These are phyloP conservation scores for Populus pruinosa DNA, from an alignment of 345 rosid species.

Conservation along the genomic window DNA sequence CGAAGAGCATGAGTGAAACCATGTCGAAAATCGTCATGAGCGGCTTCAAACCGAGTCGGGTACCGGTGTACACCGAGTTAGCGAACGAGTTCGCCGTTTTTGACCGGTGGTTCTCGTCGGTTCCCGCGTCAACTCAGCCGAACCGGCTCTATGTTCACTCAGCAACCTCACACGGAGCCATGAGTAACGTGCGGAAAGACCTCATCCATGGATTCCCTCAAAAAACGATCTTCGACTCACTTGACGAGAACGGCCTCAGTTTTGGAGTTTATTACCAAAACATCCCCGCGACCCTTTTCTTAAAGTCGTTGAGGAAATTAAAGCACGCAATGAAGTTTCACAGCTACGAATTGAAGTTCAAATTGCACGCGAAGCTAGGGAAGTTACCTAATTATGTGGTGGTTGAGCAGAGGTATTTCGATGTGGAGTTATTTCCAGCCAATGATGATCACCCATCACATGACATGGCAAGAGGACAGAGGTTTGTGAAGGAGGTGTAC, in stretches of 20 bases:
- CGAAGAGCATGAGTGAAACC: constrained; percentile 59
- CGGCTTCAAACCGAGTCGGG: constrained; percentile 65
- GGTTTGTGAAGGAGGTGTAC: constrained; percentile 89
- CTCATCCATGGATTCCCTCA: constrained; percentile 89
- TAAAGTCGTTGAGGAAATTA: constrained; percentile 59
- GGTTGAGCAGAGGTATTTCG: constrained; percentile 86
- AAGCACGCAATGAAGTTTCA: constrained; percentile 72
- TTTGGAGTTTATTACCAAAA: constrained; percentile 95
- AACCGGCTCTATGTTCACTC: constrained; percentile 97
- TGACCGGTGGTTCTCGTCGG: constrained; percentile 99
- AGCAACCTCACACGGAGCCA: constrained; percentile 92
- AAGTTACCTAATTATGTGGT: constrained; percentile 80
- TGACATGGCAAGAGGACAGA: constrained; percentile 82
- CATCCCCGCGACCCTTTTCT: constrained; percentile 91
- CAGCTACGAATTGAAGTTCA: constrained; percentile 55
- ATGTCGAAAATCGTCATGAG: constrained; percentile 75
- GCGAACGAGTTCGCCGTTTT: constrained; percentile 85
- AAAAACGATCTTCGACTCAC: constrained; percentile 81
- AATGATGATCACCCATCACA: constrained; percentile 98
- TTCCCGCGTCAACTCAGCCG: constrained; percentile 97
- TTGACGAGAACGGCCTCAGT: constrained; percentile 75
- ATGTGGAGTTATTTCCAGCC: constrained; percentile 59
- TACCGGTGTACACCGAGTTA: constrained; percentile 74
- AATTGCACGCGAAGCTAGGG: constrained; percentile 64
- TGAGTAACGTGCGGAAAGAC: constrained; percentile 82